Conservation (phyloP, 257 asterid genomes). For the Solanum rostratum region DNA sequence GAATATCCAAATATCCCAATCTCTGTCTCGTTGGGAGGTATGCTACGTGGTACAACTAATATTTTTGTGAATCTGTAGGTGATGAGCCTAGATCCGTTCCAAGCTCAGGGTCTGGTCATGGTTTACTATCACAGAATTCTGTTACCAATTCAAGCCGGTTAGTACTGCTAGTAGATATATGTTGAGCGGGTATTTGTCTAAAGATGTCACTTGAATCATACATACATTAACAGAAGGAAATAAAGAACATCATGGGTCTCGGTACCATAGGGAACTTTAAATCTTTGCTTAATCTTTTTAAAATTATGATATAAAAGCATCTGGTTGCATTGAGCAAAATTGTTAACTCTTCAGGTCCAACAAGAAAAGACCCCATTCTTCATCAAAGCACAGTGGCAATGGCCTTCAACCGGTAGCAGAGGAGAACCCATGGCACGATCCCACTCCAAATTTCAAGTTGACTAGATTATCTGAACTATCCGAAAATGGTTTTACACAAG, state of each 20-base stretch:
- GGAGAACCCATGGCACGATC: slow-evolving; percentile 50
- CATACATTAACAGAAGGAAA: neutral
- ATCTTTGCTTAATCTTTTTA: neutral
- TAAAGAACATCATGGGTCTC: neutral
- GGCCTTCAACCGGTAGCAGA: slow-evolving; percentile 82
- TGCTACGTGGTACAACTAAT: neutral
- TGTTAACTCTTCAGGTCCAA: slow-evolving; percentile 35
- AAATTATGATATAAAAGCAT: neutral
- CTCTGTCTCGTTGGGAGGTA: neutral
- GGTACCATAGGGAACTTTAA: neutral
- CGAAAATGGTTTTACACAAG: slow-evolving; percentile 33
- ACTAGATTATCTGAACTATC: slow-evolving; percentile 31
- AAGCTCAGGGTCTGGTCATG: slow-evolving; percentile 76
- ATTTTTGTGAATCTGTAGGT: slow-evolving; percentile 23
- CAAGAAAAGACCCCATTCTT: slow-evolving; percentile 58
- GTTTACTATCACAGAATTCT: slow-evolving; percentile 42
- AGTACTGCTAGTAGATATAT: slow-evolving; percentile 1
- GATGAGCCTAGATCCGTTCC: slow-evolving; percentile 58
- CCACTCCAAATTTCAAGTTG: slow-evolving; percentile 44
- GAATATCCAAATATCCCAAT: neutral
- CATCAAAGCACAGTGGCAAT: slow-evolving; percentile 47
- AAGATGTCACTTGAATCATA: neutral
- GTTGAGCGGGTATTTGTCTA: neutral
- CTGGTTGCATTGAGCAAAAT: neutral
- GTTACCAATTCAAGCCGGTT: slow-evolving; percentile 62